These are phyloP conservation scores for Brassica cretica DNA, from an alignment of 345 rosid genomes.

Conservation along the genomic window DNA sequence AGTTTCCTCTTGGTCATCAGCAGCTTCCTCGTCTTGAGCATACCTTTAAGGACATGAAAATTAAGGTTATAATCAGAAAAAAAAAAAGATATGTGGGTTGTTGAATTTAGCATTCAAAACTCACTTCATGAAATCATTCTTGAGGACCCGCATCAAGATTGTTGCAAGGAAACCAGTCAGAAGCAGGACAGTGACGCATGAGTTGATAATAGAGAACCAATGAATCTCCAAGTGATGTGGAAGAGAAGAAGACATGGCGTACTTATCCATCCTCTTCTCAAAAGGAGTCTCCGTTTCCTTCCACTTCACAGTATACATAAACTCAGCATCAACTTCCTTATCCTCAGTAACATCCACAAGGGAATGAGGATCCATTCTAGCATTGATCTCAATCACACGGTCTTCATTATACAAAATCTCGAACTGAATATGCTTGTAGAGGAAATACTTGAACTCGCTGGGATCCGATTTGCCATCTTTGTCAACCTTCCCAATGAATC, in stretches of 20 bases:
- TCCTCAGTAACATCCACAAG: constrained; percentile 55
- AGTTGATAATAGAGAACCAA: constrained; percentile 63
- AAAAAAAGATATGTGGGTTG: no score
- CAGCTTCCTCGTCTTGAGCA: constrained; percentile 52
- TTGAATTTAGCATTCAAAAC: constrained; percentile 10
- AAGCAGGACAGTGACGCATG: constrained; percentile 62
- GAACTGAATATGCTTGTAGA: constrained; percentile 53
- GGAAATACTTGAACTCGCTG: constrained; percentile 45
- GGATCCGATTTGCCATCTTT: constrained; percentile 47
- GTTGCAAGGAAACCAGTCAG: constrained; percentile 62
- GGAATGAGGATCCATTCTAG: constrained; percentile 43
- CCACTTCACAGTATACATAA: constrained; percentile 54
- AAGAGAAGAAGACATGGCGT: constrained; percentile 49
- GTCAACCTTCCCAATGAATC: constrained; percentile 56
- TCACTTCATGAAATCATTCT: constrained; percentile 63
- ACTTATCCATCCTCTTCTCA: constrained; percentile 64
- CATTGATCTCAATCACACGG: constrained; percentile 51
- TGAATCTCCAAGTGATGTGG: constrained; percentile 59
- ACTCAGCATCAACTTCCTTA: constrained; percentile 51
- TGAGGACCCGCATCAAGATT: constrained; percentile 57
- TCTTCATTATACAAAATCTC: constrained; percentile 53
- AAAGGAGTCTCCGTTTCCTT: constrained; percentile 53
- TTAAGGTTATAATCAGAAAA: not conserved
- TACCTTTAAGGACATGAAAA: not conserved
- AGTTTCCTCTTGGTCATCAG: constrained; percentile 63